These are phyloP conservation scores for Wickerhamomyces bovis DNA, from an alignment of 805 yeast species.

Conservation along the genomic window DNA sequence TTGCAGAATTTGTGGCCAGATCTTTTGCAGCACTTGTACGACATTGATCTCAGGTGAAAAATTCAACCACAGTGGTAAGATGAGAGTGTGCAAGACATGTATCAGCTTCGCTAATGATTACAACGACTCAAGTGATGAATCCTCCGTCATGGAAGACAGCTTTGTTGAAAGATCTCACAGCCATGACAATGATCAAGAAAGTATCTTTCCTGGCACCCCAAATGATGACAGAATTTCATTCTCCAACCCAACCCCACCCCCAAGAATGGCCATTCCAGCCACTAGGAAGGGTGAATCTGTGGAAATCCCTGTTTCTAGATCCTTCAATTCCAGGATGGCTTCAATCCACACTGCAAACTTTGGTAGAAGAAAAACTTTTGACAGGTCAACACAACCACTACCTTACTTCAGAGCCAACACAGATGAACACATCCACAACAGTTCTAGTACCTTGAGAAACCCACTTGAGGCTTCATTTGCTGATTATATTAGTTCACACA, in stretches of 20 bases:
- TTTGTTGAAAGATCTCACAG: slow-evolving; percentile 17
- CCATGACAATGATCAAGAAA: slow-evolving; percentile 17
- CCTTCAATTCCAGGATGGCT: slow-evolving; percentile 20
- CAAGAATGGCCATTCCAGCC: slow-evolving; percentile 78
- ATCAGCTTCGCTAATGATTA: slow-evolving; percentile 54
- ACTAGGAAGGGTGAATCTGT: slow-evolving; percentile 74
- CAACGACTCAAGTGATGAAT: slow-evolving; percentile 70
- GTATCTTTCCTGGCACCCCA: slow-evolving; percentile 13
- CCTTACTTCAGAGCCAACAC: slow-evolving; percentile 8
- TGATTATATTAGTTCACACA: slow-evolving; percentile 20
- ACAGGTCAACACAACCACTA: slow-evolving; percentile 11
- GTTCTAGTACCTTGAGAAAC: slow-evolving; percentile 1
- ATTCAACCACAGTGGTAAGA: slow-evolving; percentile 58
- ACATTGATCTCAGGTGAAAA: slow-evolving; percentile 59
- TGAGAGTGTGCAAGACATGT: slow-evolving; percentile 76
- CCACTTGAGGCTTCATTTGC: slow-evolving; percentile 19
- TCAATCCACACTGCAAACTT: slow-evolving; percentile 22
- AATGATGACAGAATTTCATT: slow-evolving; percentile 14
- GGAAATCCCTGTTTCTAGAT: slow-evolving; percentile 48
- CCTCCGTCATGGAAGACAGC: slow-evolving; percentile 33
- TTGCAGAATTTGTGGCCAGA: slow-evolving; percentile 94
- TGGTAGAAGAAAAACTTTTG: slow-evolving; percentile 19
- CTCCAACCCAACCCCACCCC: slow-evolving; percentile 50
- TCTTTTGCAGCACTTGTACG: slow-evolving; percentile 83
- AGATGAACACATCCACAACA: background rate